phyloP scores from a whole-genome alignment of 2,329 filamentous ascomycete species.

The Aureobasidium sp. region DNA sequence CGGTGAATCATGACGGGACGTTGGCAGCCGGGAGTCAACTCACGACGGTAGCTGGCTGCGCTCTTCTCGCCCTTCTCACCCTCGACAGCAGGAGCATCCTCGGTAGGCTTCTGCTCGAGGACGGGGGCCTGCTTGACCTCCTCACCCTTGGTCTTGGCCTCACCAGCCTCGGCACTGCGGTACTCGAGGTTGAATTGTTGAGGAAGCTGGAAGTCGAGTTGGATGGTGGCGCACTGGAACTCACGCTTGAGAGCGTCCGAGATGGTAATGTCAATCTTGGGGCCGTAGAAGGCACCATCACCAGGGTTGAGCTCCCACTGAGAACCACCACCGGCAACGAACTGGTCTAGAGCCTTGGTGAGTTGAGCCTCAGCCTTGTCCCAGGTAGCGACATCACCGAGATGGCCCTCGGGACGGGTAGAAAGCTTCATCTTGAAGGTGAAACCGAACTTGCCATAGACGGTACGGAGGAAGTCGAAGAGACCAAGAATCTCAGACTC shows the following conservation, averaged over 20 bases:
- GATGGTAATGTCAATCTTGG: constrained; percentile 97
- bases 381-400: constrained; percentile 84
- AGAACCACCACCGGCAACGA: constrained; percentile 52
- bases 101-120: constrained; percentile 23
- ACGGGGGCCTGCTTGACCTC: constrained; percentile 31
- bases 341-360: constrained; percentile 70
- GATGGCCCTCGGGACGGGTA: constrained; percentile 80
- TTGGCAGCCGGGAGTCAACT: constrained; percentile 63
- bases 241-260: constrained; percentile 78
- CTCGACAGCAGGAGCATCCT: constrained; percentile 27
- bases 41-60: constrained; percentile 30
- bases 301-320: constrained; percentile 89
- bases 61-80: constrained; percentile 21
- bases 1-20: constrained; percentile 83
- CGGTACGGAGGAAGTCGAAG: constrained; percentile 77
- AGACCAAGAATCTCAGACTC: constrained; percentile 68
- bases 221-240: constrained; percentile 87
- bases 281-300: constrained; percentile 96
- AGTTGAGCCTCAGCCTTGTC: constrained; percentile 78
- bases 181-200: constrained; percentile 84
- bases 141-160: constrained; percentile 34
- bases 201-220: constrained; percentile 82
- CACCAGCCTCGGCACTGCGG: constrained; percentile 44
- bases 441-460: constrained; percentile 80
- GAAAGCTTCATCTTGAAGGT: constrained; percentile 93